Percentiles rank a stretch among this genome's conserved stretches.
Conservation (phyloP, 2,329 filamentous ascomycete genomes). For the Neurospora sp. region DNA sequence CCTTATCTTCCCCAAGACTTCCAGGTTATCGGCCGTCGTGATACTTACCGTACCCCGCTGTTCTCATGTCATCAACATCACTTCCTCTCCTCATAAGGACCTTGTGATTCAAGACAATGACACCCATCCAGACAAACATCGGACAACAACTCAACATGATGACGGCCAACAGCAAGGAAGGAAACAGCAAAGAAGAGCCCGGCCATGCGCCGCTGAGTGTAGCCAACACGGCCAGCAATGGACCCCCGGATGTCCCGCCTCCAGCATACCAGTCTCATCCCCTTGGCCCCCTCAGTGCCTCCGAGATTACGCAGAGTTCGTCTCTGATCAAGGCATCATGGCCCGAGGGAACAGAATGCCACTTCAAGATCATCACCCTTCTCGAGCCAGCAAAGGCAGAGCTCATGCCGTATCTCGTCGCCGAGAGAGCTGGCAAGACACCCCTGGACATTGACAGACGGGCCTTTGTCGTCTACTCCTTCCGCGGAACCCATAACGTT, state of each 20-base stretch:
- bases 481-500: constrained; percentile 51
- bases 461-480: constrained; percentile 48
- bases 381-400: constrained; percentile 45
- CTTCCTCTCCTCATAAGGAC: neutral
- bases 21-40: neutral
- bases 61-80: neutral
- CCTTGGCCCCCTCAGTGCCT: constrained; percentile 46
- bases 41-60: neutral
- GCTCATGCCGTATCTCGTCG: constrained; percentile 39
- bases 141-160: neutral
- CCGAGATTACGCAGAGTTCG: constrained; percentile 44
- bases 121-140: neutral
- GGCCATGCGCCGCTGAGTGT: neutral
- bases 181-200: neutral
- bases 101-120: neutral
- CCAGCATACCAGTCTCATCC: constrained; percentile 33
- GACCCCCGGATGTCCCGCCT: neutral
- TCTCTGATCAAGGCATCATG: constrained; percentile 41
- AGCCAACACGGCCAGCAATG: neutral
- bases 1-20: neutral
- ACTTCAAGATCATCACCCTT: constrained; percentile 55
- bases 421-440: constrained; percentile 31
- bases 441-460: constrained; percentile 35
- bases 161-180: neutral
- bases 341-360: constrained; percentile 43